Percentiles rank a stretch among this genome's conserved stretches.
These are phyloP conservation scores for Schoenoplectus triqueter DNA, from an alignment of 202 grass and related monocot genomes.

Conservation along the genomic window DNA sequence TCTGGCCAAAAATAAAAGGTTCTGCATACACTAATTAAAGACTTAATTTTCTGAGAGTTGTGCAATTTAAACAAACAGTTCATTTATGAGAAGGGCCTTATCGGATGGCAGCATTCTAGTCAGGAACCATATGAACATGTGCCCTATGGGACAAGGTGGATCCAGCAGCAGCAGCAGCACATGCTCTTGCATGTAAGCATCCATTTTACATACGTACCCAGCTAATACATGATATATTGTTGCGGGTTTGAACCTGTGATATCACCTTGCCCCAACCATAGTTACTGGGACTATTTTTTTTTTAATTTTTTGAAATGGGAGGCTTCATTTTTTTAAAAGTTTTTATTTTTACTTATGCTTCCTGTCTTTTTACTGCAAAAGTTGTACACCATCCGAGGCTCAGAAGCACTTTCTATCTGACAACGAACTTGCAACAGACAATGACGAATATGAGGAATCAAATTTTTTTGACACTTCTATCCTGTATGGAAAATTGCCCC, in stretches of 20 bases:
- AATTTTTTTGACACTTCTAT: slow-evolving; percentile 40
- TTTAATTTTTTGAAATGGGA: too few relatives aligned
- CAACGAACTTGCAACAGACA: slow-evolving; percentile 19
- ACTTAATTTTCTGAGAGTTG: slow-evolving; percentile 38
- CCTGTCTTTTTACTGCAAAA: slow-evolving; percentile 22
- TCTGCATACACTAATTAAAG: background rate
- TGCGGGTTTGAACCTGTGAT: background rate
- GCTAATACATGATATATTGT: background rate
- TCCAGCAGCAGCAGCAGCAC: slow-evolving; percentile 31
- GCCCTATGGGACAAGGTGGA: slow-evolving; percentile 53
- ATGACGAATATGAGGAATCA: slow-evolving; percentile 30
- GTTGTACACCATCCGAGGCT: slow-evolving; percentile 24
- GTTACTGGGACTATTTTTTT: background rate
- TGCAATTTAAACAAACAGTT: slow-evolving; percentile 55
- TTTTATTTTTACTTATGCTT: background rate
- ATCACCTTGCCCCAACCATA: slow-evolving; percentile 39
- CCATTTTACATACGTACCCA: slow-evolving; percentile 39
- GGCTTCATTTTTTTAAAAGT: slow-evolving; percentile 1
- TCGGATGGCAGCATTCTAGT: slow-evolving; percentile 79
- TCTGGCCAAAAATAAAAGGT: slow-evolving; percentile 11
- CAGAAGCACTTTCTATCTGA: slow-evolving; percentile 28
- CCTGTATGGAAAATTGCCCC: slow-evolving; percentile 30
- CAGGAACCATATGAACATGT: slow-evolving; percentile 50
- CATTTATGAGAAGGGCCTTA: slow-evolving; percentile 65
- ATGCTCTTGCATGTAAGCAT: slow-evolving; percentile 42